These are phyloP conservation scores for Tolypocladium tundrense DNA, from an alignment of 2,329 filamentous ascomycete species.

Conservation along the genomic window DNA sequence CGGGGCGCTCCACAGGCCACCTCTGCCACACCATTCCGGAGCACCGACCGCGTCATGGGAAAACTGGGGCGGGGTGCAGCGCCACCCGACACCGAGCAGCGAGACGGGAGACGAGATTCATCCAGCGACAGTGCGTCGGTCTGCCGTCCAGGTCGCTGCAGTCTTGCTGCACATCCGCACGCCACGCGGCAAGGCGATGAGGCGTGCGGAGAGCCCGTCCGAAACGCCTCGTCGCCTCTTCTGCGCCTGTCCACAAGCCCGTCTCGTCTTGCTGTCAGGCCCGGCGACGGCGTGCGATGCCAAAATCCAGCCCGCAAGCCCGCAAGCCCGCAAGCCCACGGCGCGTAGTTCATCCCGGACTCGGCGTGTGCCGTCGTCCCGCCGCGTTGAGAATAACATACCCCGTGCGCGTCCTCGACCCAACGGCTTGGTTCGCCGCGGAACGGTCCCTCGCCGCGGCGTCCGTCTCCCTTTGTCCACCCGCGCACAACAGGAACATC, in stretches of 20 bases:
- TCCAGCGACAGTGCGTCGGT: not conserved
- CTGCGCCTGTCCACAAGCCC: not conserved
- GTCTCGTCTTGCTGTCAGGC: not conserved
- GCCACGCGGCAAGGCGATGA: no score
- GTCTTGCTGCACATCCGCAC: not conserved
- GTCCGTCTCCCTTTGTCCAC: not conserved
- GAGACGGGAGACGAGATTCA: not conserved
- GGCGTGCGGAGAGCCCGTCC: not conserved
- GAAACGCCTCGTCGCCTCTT: not conserved
- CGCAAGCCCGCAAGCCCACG: not conserved
- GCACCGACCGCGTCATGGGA: not conserved
- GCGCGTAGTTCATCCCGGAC: not conserved
- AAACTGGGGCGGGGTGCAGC: not conserved
- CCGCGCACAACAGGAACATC: not conserved
- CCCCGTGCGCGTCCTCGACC: not conserved
- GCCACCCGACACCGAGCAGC: not conserved
- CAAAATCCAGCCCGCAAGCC: not conserved
- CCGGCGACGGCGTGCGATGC: not conserved
- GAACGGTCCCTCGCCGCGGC: not conserved
- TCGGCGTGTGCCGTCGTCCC: not conserved
- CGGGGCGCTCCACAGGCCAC: not conserved
- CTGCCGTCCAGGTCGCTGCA: not conserved
- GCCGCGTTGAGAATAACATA: not conserved
- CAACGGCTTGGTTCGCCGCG: not conserved
- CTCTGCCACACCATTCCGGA: not conserved